Evolutionary conservation across 1,139 yeast species (phyloP).

Genomic region (Protomyces gravidus): DNA sequence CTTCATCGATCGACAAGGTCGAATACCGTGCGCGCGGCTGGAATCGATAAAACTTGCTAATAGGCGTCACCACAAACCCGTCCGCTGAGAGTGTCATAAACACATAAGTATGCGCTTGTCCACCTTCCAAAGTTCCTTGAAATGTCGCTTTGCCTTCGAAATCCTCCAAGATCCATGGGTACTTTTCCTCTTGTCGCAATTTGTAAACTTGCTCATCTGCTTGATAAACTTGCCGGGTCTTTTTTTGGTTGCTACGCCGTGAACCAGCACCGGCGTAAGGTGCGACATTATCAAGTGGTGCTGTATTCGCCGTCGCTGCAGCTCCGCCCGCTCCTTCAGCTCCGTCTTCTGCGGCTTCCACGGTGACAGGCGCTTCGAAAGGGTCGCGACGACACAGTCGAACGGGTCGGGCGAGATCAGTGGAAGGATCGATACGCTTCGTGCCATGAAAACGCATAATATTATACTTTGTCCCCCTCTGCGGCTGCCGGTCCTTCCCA

Average conservation of each 20-base stretch:
- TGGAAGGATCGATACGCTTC: conserved; percentile 63
- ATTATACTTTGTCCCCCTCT: conserved; percentile 76
- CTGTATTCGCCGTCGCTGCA: conserved; percentile 25
- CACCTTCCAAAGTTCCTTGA: conserved; percentile 96
- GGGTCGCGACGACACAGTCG: conserved; percentile 91
- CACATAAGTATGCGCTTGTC: conserved; percentile 80
- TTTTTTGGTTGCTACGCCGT: conserved; percentile 62
- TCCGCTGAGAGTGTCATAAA: conserved; percentile 45
- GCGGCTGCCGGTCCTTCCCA: not conserved
- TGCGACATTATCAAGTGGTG: conserved; percentile 50
- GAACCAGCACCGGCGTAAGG: conserved; percentile 87
- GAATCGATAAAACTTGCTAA: conserved; percentile 82
- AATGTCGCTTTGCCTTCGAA: conserved; percentile 89
- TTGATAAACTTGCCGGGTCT: conserved; percentile 76
- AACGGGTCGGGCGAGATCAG: conserved; percentile 73
- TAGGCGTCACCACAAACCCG: conserved; percentile 32
- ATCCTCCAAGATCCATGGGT: conserved; percentile 98
- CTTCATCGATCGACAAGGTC: conserved; percentile 90
- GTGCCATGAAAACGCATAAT: conserved; percentile 74
- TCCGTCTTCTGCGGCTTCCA: conserved; percentile 35
- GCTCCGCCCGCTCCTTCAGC: conserved; percentile 39
- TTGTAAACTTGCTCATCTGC: conserved; percentile 77
- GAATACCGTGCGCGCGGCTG: conserved; percentile 92
- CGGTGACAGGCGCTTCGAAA: conserved; percentile 38
- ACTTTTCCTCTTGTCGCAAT: conserved; percentile 87